A percentile compares a stretch with the other conserved stretches of the same genome.
Evolutionary conservation across 805 yeast genomes (phyloP).

Genomic region (Wickerhamiella shivajii): DNA sequence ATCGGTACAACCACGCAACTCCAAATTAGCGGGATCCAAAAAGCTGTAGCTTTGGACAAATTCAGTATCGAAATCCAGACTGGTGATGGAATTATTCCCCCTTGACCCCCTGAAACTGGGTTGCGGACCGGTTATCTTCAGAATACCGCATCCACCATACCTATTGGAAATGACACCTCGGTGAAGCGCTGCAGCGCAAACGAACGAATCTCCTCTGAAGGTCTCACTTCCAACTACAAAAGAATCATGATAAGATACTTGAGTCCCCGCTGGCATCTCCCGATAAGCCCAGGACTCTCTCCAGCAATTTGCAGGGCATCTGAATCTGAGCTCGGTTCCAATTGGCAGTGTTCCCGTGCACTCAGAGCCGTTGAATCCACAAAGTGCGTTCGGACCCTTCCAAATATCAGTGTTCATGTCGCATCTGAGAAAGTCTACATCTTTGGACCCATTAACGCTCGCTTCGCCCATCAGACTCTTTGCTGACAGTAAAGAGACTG

Average conservation of each 20-base stretch:
- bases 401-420: slow-evolving; percentile 30
- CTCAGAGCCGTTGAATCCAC: slow-evolving; percentile 56
- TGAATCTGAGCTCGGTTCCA: slow-evolving; percentile 35
- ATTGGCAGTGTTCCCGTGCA: slow-evolving; percentile 34
- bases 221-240: slow-evolving; percentile 68
- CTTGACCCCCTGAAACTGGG: slow-evolving; percentile 31
- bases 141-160: slow-evolving; percentile 64
- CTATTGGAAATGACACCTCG: slow-evolving; percentile 62
- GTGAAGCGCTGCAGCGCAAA: slow-evolving; percentile 84
- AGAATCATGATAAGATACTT: slow-evolving; percentile 52
- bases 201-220: slow-evolving; percentile 76
- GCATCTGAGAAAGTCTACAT: slow-evolving; percentile 14
- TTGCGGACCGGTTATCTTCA: slow-evolving; percentile 43
- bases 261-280: slow-evolving; percentile 56
- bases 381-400: slow-evolving; percentile 60
- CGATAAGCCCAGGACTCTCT: slow-evolving; percentile 64
- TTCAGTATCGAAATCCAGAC: slow-evolving; percentile 47
- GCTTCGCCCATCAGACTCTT: slow-evolving; percentile 18
- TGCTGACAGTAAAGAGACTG: slow-evolving; percentile 12
- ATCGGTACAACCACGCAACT: slow-evolving; percentile 47
- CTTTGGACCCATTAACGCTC: slow-evolving; percentile 11
- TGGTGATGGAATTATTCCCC: slow-evolving; percentile 40
- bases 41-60: slow-evolving; percentile 65
- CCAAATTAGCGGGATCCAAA: slow-evolving; percentile 26
- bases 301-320: slow-evolving; percentile 85